These are phyloP conservation scores for Aspergillus sergii DNA, from an alignment of 2,329 filamentous ascomycete species.

Conservation along the genomic window DNA sequence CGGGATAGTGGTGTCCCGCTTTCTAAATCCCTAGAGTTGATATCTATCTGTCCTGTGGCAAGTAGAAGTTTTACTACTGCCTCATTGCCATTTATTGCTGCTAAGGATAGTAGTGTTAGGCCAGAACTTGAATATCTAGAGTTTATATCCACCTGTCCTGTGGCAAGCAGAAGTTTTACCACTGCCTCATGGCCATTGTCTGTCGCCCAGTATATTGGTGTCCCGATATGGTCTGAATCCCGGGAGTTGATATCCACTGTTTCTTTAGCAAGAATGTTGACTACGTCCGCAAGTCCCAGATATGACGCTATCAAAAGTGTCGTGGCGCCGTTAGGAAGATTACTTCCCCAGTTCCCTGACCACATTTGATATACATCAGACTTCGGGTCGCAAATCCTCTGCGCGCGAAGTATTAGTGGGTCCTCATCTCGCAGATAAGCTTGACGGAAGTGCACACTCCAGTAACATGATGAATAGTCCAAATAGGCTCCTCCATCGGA, in stretches of 20 bases:
- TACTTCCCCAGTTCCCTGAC: background rate
- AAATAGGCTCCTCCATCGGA: too few species aligned
- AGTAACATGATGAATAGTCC: background rate
- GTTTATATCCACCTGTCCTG: too few species aligned
- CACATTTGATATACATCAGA: background rate
- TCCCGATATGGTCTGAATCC: background rate
- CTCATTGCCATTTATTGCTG: background rate
- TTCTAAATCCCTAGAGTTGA: background rate
- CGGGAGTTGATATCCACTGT: background rate
- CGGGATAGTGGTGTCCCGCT: background rate
- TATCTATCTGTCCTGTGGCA: constrained; percentile 3
- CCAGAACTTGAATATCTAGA: too few species aligned
- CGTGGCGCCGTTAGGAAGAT: background rate
- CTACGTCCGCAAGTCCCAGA: background rate
- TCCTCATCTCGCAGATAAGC: too few species aligned
- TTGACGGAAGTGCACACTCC: too few species aligned
- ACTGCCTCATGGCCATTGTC: background rate
- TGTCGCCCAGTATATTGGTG: too few species aligned
- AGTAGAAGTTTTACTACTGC: constrained; percentile 8
- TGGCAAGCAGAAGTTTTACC: too few species aligned
- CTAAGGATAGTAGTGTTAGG: background rate
- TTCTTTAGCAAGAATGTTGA: background rate
- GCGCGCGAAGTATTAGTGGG: too few species aligned
- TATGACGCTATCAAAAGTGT: background rate
- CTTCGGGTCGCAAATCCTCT: background rate